Percentiles rank a stretch among this genome's conserved stretches.
These are phyloP conservation scores for Trametes cubensis DNA, from an alignment of 768 basidiomycete species.

Conservation along the genomic window DNA sequence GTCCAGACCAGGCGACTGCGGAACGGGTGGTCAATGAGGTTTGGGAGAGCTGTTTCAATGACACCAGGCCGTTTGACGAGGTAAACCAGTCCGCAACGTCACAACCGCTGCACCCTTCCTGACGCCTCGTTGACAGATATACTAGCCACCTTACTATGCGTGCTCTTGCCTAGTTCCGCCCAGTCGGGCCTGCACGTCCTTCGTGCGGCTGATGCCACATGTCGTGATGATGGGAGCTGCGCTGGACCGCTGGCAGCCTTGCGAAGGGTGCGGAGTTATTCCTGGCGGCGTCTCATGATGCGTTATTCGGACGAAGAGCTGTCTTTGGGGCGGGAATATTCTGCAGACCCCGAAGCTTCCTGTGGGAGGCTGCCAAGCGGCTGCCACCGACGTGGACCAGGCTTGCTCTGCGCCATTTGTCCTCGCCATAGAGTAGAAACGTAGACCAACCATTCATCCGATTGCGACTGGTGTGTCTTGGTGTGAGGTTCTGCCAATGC, in stretches of 20 bases:
- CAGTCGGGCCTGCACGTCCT: background rate
- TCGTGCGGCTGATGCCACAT: conserved; percentile 14
- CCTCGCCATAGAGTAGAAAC: background rate
- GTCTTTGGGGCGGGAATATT: conserved; percentile 3
- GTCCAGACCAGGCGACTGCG: conserved; percentile 74
- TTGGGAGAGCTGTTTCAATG: conserved; percentile 94
- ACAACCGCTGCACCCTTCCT: background rate
- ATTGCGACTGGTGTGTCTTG: too few relatives aligned
- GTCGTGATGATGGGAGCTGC: conserved; percentile 16
- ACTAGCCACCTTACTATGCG: conserved; percentile 4
- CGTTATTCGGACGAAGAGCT: conserved; percentile 10
- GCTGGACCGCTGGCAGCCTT: background rate
- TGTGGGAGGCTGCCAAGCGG: conserved; percentile 11
- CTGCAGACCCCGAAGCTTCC: conserved; percentile 8
- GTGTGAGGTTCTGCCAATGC: background rate
- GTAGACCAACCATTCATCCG: too few relatives aligned
- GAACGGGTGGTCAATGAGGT: conserved; percentile 94
- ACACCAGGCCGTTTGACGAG: conserved; percentile 98
- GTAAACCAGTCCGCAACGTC: conserved; percentile 39
- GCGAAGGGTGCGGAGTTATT: conserved; percentile 9
- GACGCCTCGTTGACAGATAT: conserved; percentile 19
- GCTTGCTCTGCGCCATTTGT: background rate
- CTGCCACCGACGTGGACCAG: too few relatives aligned
- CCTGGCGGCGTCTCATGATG: conserved; percentile 18
- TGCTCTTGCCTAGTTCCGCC: background rate